Base-by-base conservation (phyloP, 345 rosid species). In the Eucalyptus virginea region DNA sequence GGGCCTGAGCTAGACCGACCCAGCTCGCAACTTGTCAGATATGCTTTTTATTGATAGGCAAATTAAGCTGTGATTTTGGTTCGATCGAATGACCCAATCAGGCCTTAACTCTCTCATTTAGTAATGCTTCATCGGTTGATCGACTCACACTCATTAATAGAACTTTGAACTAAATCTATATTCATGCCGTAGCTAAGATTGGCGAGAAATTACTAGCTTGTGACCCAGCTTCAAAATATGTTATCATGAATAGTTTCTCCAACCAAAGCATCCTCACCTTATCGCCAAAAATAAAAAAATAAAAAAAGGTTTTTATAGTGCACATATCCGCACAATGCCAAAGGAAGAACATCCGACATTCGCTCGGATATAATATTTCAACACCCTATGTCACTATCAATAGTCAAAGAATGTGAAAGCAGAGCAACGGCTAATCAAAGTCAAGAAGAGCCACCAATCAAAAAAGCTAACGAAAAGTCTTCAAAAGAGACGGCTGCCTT, bases 1-100 rank as follows among this genome's bases (percentile, higher is more conserved):
- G 42, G 42, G 80, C 8, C 4, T 23, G 5, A 37, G 45, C 5
- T 19, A 34, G 45, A 23, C 7, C 2, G 4, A 18, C 44, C 13
- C 7, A 19, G 1, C 14, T 42, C 2, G 0, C 8, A 37, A 19
- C 7, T 72, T 6, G 4, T 72, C 2, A 37, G 2, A 37, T 72
- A 11, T 37, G 6, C 15, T 19, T 72, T 72, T 9, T 37, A 10
- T 72, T 19, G 45, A 37, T 72, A 2, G 12, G 8, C 3, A 2
- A 2, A 37, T 4, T 72, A 3, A 11, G 1, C 5, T 37, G 8
- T 37, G 13, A 72, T 34, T 72, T 72, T 72, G 8, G 15, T 37
- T 72, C 5, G 3, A 34, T 11, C 2, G 4, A 6, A 37, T 23
- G 44, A 42, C 8, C 3, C 28, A 1, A 37, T 24, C 5, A 37